These are phyloP conservation scores for Pezicula rhizophila DNA, from an alignment of 2,329 filamentous ascomycete species.

Conservation along the genomic window DNA sequence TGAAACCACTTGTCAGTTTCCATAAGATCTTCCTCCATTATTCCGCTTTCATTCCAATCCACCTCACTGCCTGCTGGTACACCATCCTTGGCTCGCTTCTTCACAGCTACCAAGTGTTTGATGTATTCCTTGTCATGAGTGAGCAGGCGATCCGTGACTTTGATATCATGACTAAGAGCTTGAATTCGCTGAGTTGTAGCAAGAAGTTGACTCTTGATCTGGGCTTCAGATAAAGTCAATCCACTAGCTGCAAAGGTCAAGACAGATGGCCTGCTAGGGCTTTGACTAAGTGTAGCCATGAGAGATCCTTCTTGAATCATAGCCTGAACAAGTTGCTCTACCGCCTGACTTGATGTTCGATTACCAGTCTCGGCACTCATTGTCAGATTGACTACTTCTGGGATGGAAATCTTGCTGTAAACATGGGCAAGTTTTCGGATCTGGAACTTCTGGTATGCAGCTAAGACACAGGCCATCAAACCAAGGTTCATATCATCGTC, in stretches of 20 bases:
- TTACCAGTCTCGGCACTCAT: conserved; percentile 47
- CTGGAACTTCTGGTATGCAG: conserved; percentile 69
- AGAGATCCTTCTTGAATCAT: conserved; percentile 54
- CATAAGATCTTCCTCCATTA: too few species aligned
- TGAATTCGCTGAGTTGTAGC: conserved; percentile 36
- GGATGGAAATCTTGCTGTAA: conserved; percentile 56
- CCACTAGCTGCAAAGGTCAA: conserved; percentile 44
- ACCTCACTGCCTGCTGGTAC: too few species aligned
- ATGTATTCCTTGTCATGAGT: conserved; percentile 52
- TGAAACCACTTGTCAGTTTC: too few species aligned
- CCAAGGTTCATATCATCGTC: conserved; percentile 65
- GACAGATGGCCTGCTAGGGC: conserved; percentile 37
- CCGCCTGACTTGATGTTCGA: conserved; percentile 35
- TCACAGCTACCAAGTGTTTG: conserved; percentile 29
- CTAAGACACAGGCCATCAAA: conserved; percentile 63
- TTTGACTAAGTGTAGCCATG: conserved; percentile 42
- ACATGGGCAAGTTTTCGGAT: conserved; percentile 67
- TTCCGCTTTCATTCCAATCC: too few species aligned
- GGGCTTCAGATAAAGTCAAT: conserved; percentile 40
- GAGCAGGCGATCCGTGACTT: conserved; percentile 47
- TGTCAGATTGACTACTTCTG: conserved; percentile 45
- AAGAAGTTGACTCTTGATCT: conserved; percentile 43
- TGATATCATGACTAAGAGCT: conserved; percentile 40
- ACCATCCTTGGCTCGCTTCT: too few species aligned
- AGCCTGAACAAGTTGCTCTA: conserved; percentile 40